These are phyloP conservation scores for Pilasporangium apinafurcum DNA, from an alignment of 352 stramenopile genomes.

Conservation along the genomic window DNA sequence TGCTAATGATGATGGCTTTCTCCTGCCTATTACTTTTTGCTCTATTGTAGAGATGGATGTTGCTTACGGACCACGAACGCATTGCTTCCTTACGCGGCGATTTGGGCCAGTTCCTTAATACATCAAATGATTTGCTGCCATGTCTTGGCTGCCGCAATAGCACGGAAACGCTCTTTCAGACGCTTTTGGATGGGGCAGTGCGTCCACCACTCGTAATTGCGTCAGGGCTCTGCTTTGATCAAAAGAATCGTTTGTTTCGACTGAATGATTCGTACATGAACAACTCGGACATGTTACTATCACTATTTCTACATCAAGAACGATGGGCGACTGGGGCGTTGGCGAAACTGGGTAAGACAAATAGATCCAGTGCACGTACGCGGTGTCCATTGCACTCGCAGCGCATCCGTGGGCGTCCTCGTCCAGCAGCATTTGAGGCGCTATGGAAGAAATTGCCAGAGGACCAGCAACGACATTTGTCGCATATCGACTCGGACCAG, in stretches of 20 bases:
- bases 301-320: slow-evolving; percentile 79
- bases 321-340: slow-evolving; percentile 50
- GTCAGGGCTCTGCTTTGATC: slow-evolving; percentile 46
- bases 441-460: slow-evolving; percentile 74
- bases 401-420: slow-evolving; percentile 56
- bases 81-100: slow-evolving; percentile 58
- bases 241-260: slow-evolving; percentile 49
- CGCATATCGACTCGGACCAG: slow-evolving; percentile 84
- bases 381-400: slow-evolving; percentile 78
- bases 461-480: slow-evolving; percentile 73
- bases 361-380: slow-evolving; percentile 35
- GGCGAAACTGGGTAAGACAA: slow-evolving; percentile 25
- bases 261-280: slow-evolving; percentile 63
- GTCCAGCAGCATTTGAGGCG: slow-evolving; percentile 66
- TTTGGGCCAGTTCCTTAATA: slow-evolving; percentile 65
- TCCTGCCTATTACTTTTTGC: slow-evolving; percentile 4
- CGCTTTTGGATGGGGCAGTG: slow-evolving; percentile 35
- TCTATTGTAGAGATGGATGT: slow-evolving; percentile 58
- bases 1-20: neutral
- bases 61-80: slow-evolving; percentile 75
- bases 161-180: slow-evolving; percentile 72
- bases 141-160: slow-evolving; percentile 76
- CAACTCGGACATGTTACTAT: slow-evolving; percentile 56
- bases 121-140: slow-evolving; percentile 57
- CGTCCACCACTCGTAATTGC: slow-evolving; percentile 33